phyloP scores from a whole-genome alignment of 352 stramenopile genomes.

The Phytopythium montanum region DNA sequence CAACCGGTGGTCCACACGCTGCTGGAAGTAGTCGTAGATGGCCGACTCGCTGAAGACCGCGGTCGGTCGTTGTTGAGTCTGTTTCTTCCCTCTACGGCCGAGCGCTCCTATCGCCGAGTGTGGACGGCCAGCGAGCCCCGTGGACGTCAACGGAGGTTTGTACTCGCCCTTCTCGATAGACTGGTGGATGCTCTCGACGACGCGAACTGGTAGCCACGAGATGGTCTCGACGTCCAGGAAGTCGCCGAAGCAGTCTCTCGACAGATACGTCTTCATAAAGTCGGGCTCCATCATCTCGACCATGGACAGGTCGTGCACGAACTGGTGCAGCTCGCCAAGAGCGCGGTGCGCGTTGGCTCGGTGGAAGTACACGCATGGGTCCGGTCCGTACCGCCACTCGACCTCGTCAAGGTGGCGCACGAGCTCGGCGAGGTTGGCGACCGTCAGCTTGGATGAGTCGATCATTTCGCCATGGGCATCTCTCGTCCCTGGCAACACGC shows the following conservation, averaged over 20 bases:
- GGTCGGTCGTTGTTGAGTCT: neutral
- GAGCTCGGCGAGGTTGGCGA: conserved; percentile 35
- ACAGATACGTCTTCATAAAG: conserved; percentile 40
- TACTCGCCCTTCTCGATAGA: conserved; percentile 40
- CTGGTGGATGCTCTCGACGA: conserved; percentile 35
- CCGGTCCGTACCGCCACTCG: conserved; percentile 50
- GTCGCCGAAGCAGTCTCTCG: conserved; percentile 32
- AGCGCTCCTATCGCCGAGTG: neutral
- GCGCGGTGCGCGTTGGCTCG: conserved; percentile 45
- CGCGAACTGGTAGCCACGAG: conserved; percentile 42
- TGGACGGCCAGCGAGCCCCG: neutral
- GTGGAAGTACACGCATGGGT: conserved; percentile 59
- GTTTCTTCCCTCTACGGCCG: neutral
- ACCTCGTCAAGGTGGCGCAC: conserved; percentile 51
- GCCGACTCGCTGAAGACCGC: conserved; percentile 28
- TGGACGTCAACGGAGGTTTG: conserved; percentile 13
- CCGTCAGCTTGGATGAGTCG: conserved; percentile 44
- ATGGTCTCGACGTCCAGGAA: conserved; percentile 61
- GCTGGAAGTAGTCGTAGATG: conserved; percentile 42
- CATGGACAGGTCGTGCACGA: conserved; percentile 43
- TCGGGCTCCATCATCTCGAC: conserved; percentile 42
- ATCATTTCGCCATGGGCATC: conserved; percentile 31
- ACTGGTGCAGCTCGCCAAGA: conserved; percentile 34
- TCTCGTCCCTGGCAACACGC: conserved; percentile 38
- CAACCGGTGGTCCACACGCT: conserved; percentile 21